phyloP scores from a whole-genome alignment of 2,329 filamentous ascomycete genomes.

The Falciphora oryzae region DNA sequence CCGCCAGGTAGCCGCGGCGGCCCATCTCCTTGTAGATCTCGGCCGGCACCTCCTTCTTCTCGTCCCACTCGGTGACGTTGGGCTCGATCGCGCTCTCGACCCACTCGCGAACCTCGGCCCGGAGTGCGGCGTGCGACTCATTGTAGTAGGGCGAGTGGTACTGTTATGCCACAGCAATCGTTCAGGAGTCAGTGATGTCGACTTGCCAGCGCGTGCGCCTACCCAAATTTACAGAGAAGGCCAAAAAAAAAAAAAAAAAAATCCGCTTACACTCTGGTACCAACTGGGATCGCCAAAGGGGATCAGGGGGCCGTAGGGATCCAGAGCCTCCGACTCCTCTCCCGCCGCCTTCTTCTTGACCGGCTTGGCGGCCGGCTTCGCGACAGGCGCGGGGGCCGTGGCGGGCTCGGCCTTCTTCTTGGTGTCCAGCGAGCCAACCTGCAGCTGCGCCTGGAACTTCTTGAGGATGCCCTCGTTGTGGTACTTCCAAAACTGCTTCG shows the following conservation, averaged over 20 bases:
- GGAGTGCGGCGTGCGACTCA: slow-evolving; percentile 84
- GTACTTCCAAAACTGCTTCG: slow-evolving; percentile 66
- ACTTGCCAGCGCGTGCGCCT: too few relatives aligned
- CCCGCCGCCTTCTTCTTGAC: slow-evolving; percentile 26
- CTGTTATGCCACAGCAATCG: slow-evolving; percentile 35
- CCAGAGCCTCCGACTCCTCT: slow-evolving; percentile 65
- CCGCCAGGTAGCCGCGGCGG: slow-evolving; percentile 85
- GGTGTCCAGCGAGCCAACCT: slow-evolving; percentile 80
- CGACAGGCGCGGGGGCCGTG: slow-evolving; percentile 37
- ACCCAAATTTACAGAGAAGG: too few relatives aligned
- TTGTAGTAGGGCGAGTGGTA: slow-evolving; percentile 98
- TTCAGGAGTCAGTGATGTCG: slow-evolving; percentile 1
- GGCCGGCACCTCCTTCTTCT: slow-evolving; percentile 82
- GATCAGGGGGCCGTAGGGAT: slow-evolving; percentile 79
- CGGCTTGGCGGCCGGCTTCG: slow-evolving; percentile 28
- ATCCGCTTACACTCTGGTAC: slow-evolving; percentile 76
- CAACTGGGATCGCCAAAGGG: slow-evolving; percentile 90
- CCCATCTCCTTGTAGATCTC: slow-evolving; percentile 95
- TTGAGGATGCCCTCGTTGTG: slow-evolving; percentile 85
- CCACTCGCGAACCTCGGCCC: slow-evolving; percentile 88
- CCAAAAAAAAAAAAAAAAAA: slow-evolving; percentile 10
- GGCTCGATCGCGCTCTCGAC: slow-evolving; percentile 86
- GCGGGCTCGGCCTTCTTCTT: slow-evolving; percentile 65
- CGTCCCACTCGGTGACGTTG: slow-evolving; percentile 92
- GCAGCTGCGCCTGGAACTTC: slow-evolving; percentile 73